phyloP scores from a whole-genome alignment of 768 basidiomycete genomes.

The Strobilomyces dryophilus region DNA sequence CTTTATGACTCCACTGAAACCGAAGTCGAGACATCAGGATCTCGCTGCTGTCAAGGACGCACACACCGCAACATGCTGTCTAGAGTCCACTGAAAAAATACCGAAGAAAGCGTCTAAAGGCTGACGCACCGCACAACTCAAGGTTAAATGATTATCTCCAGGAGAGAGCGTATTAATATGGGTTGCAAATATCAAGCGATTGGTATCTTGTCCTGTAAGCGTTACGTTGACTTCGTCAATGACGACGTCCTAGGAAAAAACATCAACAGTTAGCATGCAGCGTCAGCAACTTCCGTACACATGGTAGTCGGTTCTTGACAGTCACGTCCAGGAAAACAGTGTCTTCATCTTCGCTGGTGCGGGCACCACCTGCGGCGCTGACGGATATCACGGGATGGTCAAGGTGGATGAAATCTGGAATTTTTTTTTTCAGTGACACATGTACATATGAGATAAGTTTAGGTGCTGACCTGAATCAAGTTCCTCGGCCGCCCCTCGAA shows the following conservation, averaged over 20 bases:
- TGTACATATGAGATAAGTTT: not conserved
- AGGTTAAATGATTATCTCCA: constrained; percentile 52
- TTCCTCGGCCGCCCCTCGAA: constrained; percentile 46
- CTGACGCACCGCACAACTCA: constrained; percentile 70
- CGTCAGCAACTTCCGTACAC: constrained; percentile 48
- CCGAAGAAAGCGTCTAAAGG: not conserved
- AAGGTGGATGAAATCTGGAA: constrained; percentile 57
- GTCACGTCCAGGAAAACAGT: constrained; percentile 57
- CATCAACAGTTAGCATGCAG: constrained; percentile 5
- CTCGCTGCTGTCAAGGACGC: constrained; percentile 64
- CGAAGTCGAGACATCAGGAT: constrained; percentile 58
- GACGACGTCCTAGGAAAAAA: constrained; percentile 47
- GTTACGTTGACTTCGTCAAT: constrained; percentile 59
- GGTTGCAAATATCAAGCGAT: constrained; percentile 53
- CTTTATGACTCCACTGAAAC: constrained; percentile 59
- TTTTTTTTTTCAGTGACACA: constrained; percentile 7
- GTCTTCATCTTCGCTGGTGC: constrained; percentile 57
- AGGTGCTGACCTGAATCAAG: constrained; percentile 50
- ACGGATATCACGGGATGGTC: constrained; percentile 70
- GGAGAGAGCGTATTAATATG: constrained; percentile 42
- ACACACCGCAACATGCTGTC: constrained; percentile 70
- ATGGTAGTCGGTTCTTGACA: constrained; percentile 66
- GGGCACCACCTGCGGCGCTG: constrained; percentile 43
- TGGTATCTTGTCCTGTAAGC: constrained; percentile 60
- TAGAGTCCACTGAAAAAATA: not conserved